Conservation (phyloP, 2,329 filamentous ascomycete species). For the Ascochyta viciae-villosae region DNA sequence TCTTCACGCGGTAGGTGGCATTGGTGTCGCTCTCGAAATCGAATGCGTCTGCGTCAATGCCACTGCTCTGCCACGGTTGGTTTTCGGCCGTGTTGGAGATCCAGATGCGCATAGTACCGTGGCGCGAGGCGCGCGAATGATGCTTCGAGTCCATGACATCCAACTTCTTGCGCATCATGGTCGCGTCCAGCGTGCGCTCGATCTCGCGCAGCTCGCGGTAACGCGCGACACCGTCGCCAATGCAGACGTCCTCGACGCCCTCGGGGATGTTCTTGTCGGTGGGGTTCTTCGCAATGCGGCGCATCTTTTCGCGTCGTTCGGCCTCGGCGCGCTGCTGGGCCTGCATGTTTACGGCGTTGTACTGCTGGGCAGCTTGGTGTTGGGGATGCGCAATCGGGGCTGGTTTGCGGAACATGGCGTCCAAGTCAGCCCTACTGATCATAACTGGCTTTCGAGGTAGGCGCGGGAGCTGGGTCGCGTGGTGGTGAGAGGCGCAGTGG, state of each 20-base stretch:
- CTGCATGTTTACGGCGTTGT: slow-evolving; percentile 48
- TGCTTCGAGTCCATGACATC: slow-evolving; percentile 85
- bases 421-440: slow-evolving; percentile 58
- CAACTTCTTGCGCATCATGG: slow-evolving; percentile 91
- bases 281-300: slow-evolving; percentile 84
- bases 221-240: slow-evolving; percentile 80
- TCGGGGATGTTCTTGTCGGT: slow-evolving; percentile 96
- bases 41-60: slow-evolving; percentile 74
- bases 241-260: slow-evolving; percentile 77
- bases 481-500: slow-evolving; percentile 18
- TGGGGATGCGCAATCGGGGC: slow-evolving; percentile 55
- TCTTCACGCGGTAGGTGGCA: slow-evolving; percentile 86
- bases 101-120: slow-evolving; percentile 89
- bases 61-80: slow-evolving; percentile 85
- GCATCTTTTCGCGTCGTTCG: slow-evolving; percentile 70
- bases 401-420: slow-evolving; percentile 54
- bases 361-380: slow-evolving; percentile 59
- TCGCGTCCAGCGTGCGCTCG: slow-evolving; percentile 87
- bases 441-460: slow-evolving; percentile 35
- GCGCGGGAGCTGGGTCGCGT: slow-evolving; percentile 9
- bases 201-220: slow-evolving; percentile 86
- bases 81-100: slow-evolving; percentile 94
- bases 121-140: slow-evolving; percentile 76
- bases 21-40: slow-evolving; percentile 81
- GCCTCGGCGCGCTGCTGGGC: slow-evolving; percentile 54